Conservation (phyloP, 208 protist species). For the Acanthamoeba culbertsoni region DNA sequence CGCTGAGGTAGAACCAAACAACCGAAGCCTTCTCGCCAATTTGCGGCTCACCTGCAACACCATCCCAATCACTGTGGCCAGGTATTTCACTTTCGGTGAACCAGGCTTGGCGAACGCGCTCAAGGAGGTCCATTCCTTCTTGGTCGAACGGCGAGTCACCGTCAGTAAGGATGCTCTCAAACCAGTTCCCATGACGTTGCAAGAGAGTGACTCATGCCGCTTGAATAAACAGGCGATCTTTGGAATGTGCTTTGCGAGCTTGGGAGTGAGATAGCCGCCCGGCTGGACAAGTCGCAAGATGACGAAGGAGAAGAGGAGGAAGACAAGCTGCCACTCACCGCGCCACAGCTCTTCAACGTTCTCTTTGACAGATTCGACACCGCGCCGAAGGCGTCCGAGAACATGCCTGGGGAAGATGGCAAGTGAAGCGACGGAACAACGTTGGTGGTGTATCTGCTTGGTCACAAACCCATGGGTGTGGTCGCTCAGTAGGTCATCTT, state of each 20-base stretch:
- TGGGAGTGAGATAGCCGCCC: neutral
- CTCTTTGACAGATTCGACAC: neutral
- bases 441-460: neutral
- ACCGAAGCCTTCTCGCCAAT: too few species aligned
- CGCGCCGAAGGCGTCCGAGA: neutral
- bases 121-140: neutral
- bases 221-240: neutral
- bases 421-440: neutral
- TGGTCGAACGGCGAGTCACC: neutral
- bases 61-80: too few species aligned
- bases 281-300: neutral
- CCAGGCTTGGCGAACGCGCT: neutral
- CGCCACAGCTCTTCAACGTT: slow-evolving; percentile 29
- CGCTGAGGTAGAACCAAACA: neutral
- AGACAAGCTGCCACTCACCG: neutral
- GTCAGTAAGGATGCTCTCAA: neutral
- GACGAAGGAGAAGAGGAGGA: neutral
- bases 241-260: neutral
- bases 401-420: too few species aligned
- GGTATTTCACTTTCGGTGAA: slow-evolving; percentile 54
- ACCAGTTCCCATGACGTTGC: too few species aligned
- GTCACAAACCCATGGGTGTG: neutral
- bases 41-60: too few species aligned
- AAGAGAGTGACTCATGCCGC: neutral
- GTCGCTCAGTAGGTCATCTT: neutral